Evolutionary conservation across 441 rosid species (phyloP), one percentile per base, ranked within the genome.

Genomic region (Euphorbia celastroides): DNA sequence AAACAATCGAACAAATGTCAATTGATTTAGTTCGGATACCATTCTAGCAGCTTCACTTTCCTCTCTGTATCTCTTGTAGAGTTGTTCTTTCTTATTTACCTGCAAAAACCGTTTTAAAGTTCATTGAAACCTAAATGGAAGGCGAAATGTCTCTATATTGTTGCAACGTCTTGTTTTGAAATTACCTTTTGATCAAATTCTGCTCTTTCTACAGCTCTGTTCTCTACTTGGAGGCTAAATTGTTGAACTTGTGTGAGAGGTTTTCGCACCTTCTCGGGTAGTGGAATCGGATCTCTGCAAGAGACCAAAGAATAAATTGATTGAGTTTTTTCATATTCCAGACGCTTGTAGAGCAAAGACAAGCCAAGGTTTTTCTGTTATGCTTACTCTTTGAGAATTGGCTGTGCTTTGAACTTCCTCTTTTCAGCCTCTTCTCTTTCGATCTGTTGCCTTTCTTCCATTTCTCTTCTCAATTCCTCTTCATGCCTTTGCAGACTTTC

Each of bases 61-160:
- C 71, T 92, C 98, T 74, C 99, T 81, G 76, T 87, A 86, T 83
- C 99, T 86, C 80, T 95, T 95, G 70, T 90, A 90, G 70, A 80
- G 62, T 59, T 68, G 74, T 75, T 90, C 99, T 72, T 95, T 95
- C 78, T 92, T 95, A 77, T 86, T 95, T 57, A 95, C 81, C 99
- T 92, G 89, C 6, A 72, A 60, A 71, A 32, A 51, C 23, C 26
- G 2, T 46, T 12, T 32, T 30, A n/a, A 51, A 0, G 36, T 20
- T 42, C 48, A 11, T 34, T n/a, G 10, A 17, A 36, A 65, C 1
- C 8, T 14, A 55, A 38, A 6, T 0, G 5, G 23, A 17, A 1
- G 17, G 12, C 23, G 14, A 42, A 63, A 30, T 16, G 31, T 30
- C 10, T 5, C n/a, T 8, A 5, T 11, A 30, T 58, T 14, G 2